Conservation (phyloP, 805 yeast genomes). For the Candida ulmi region DNA sequence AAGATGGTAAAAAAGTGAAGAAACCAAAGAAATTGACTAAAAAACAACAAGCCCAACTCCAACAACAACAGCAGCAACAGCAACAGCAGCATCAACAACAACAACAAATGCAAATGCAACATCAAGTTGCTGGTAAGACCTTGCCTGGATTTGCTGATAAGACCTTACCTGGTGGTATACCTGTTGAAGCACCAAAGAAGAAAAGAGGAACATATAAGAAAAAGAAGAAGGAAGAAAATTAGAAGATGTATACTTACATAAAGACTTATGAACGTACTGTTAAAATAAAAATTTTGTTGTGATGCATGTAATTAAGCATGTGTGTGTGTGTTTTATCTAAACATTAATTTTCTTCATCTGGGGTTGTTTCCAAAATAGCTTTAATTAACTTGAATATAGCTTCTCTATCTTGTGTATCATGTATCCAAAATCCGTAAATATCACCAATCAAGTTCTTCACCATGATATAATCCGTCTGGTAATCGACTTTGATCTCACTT, state of each 20-base stretch:
- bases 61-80: background rate
- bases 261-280: too few relatives aligned
- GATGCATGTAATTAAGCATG: too few relatives aligned
- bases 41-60: slow-evolving; percentile 11
- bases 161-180: slow-evolving; percentile 19
- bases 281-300: too few relatives aligned
- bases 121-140: slow-evolving; percentile 22
- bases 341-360: background rate
- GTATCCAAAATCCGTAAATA: slow-evolving; percentile 76
- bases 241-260: too few relatives aligned
- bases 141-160: slow-evolving; percentile 17
- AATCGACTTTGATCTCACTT: slow-evolving; percentile 57
- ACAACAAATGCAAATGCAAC: background rate
- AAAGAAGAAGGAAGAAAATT: slow-evolving; percentile 15
- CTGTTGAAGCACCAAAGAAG: slow-evolving; percentile 16
- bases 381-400: slow-evolving; percentile 44
- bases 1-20: slow-evolving; percentile 15
- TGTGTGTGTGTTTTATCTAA: too few relatives aligned
- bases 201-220: slow-evolving; percentile 25
- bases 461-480: slow-evolving; percentile 64
- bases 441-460: slow-evolving; percentile 63
- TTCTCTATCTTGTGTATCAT: slow-evolving; percentile 60
- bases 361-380: slow-evolving; percentile 12
- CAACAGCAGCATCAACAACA: slow-evolving; percentile 2
- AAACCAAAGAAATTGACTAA: slow-evolving; percentile 15